Evolutionary conservation across 306 rosid genomes (phyloP), one percentile per base, ranked within the genome.

Genomic region (Erythrophleum fordii): DNA sequence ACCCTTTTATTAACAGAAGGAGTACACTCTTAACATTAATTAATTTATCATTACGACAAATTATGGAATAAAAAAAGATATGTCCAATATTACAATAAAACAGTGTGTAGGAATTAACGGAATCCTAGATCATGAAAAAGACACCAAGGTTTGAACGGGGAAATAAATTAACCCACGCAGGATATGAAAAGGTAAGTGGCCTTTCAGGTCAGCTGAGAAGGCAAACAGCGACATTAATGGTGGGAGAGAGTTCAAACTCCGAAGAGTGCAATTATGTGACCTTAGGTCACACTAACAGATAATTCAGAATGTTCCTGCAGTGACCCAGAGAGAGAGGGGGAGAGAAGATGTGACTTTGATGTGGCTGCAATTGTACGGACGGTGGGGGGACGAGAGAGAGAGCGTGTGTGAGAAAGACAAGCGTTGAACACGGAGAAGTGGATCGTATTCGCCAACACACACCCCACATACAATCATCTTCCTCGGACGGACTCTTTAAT

Each of bases 341-440:
- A 58, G 53, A 0, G 51, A 3, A n/a, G 83, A 86, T 44, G 71
- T 66, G 77, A 56, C 81, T 3, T 69, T 71, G 86, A 79, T 75
- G 77, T 55, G 86, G 67, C 62, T 3, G 23, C 1, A 26, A 51
- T 5, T 44, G 83, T 83, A 80, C 87, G 80, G 80, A 76, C n/a
- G 9, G 18, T 34, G 5, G 44, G 23, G 11, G 1, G 11, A 17
- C 4, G 35, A 22, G 65, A 62, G 34, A 69, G 26, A 18, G n/a
- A 17, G 29, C 17, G 72, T 0, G 44, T 0, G 17, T 22, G 11
- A 22, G 35, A 39, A 34, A 51, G 74, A 77, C 77, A 72, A 68
- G 83, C 83, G 81, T 74, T 44, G 60, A 78, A 79, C 84, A 79
- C 82, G 77, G 77, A 55, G 84, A 70, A 75, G 77, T 79, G 86